Conservation (phyloP, 1,284 basidiomycete species). For the Uromyces viciae-fabae region DNA sequence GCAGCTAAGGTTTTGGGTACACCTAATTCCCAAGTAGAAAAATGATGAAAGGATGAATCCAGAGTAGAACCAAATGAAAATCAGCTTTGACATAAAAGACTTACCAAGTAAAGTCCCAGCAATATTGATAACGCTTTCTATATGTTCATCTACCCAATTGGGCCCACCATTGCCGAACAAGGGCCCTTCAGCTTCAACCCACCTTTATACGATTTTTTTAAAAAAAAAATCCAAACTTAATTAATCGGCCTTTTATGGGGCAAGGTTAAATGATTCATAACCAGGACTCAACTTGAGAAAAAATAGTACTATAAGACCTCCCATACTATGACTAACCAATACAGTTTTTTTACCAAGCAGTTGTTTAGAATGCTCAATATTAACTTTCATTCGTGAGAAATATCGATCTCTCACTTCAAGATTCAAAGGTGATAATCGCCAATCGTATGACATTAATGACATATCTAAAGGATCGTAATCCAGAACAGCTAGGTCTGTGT, state of each 20-base stretch:
- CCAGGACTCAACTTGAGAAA: constrained; percentile 56
- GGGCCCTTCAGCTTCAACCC: constrained; percentile 78
- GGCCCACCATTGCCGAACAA: constrained; percentile 76
- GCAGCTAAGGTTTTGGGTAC: constrained; percentile 89
- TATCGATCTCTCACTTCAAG: constrained; percentile 85
- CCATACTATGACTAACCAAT: constrained; percentile 69
- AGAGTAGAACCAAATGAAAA: constrained; percentile 56
- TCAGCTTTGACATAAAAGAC: constrained; percentile 2
- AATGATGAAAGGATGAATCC: constrained; percentile 12
- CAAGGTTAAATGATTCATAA: constrained; percentile 57
- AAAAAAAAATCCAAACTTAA: constrained; percentile 49
- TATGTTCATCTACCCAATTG: constrained; percentile 80
- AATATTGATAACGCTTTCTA: constrained; percentile 63
- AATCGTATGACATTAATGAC: constrained; percentile 56
- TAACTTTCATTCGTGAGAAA: constrained; percentile 78
- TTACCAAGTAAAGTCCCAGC: constrained; percentile 74
- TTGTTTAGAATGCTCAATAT: constrained; percentile 74
- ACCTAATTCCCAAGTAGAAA: constrained; percentile 49
- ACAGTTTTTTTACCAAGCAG: constrained; percentile 78
- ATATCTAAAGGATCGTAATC: constrained; percentile 58
- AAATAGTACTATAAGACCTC: constrained; percentile 49
- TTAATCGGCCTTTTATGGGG: constrained; percentile 36
- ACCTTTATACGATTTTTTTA: constrained; percentile 65
- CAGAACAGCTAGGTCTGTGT: constrained; percentile 36
- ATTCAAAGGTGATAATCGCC: constrained; percentile 59